Base-by-base conservation (phyloP, 805 yeast species). In the Metschnikowia sp. region DNA sequence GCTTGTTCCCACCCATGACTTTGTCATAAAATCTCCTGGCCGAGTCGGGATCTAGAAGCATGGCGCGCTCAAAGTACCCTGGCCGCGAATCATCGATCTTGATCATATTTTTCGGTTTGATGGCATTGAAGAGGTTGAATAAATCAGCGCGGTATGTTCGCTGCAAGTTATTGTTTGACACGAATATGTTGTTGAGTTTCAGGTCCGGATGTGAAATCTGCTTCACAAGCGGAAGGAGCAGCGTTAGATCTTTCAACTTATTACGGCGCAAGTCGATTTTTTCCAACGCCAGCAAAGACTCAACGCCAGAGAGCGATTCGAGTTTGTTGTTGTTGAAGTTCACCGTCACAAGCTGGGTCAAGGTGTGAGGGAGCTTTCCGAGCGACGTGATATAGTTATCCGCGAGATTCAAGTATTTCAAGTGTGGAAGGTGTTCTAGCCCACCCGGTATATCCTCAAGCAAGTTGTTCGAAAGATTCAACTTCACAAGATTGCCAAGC, bases 11-110 rank as follows among this genome's bases (percentile, higher is more conserved):
- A 1, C 38, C 49, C 52, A 65, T 64, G 51, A 54, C 77, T 45
- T 69, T 72, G 48, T 74, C 73, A 45, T 77, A 66, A 36, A 65
- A 66, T 54, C 70, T 62, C 44, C 68, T 65, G 1, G 83, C 77
- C 22, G 69, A 66, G 51, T 76, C 80, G 2, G 74, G 65, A 52
- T 79, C 84, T 43, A 80, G 64, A 29, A 81, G 61, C 55, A 80
- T 58, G 31, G 84, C 76, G 18, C 78, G 71, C 62, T 81, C 86
- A 62, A 81, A 78, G 46, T 81, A 78, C 1, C 85, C 84, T 0
- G 86, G 85, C 44, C 76, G 61, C 3, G 84, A 78, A 38, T 82
- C 84, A 58, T 81, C 85, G 34, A 81, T 76, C 53, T 76, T 77
- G 49, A 81, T 57, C 8, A 58, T 57, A 52, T 78, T 78, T 22